phyloP scores from a whole-genome alignment of 805 yeast species.

The Cyberlindnera americana region DNA sequence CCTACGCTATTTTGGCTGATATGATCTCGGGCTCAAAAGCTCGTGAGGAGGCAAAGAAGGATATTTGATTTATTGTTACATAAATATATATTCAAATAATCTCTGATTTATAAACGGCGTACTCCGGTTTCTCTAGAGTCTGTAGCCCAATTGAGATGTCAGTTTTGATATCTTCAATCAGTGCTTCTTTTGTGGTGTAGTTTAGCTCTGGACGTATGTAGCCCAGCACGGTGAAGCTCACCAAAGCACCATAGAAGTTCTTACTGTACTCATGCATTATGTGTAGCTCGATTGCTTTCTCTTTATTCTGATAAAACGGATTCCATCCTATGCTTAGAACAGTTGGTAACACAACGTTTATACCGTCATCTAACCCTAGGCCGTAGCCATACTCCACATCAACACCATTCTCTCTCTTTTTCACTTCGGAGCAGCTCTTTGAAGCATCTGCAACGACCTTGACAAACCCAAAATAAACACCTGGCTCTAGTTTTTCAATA shows the following conservation, averaged over 20 bases:
- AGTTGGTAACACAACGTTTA: slow-evolving; percentile 63
- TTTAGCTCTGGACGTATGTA: slow-evolving; percentile 88
- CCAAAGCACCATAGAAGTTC: slow-evolving; percentile 78
- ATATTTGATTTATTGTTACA: slow-evolving; percentile 14
- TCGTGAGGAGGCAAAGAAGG: slow-evolving; percentile 27
- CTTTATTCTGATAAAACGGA: slow-evolving; percentile 79
- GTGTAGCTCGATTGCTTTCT: slow-evolving; percentile 85
- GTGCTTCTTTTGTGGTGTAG: slow-evolving; percentile 76
- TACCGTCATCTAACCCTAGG: slow-evolving; percentile 38
- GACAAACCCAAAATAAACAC: slow-evolving; percentile 84
- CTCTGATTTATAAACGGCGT: slow-evolving; percentile 30
- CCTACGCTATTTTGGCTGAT: slow-evolving; percentile 41
- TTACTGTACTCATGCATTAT: slow-evolving; percentile 66
- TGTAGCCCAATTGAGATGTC: slow-evolving; percentile 70
- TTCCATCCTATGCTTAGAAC: slow-evolving; percentile 97
- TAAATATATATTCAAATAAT: neutral
- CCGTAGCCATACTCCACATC: slow-evolving; percentile 64
- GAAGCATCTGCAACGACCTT: slow-evolving; percentile 10
- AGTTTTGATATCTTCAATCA: slow-evolving; percentile 75
- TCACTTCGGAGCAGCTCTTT: slow-evolving; percentile 8
- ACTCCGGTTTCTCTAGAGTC: slow-evolving; percentile 42
- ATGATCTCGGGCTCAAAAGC: slow-evolving; percentile 25
- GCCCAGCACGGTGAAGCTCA: slow-evolving; percentile 73
- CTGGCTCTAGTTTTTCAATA: slow-evolving; percentile 50
- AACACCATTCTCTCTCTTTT: slow-evolving; percentile 35